A percentile compares a stretch with the other conserved stretches of the same genome.
phyloP scores from a whole-genome alignment of 768 basidiomycete genomes.

The Kondoa malvinella region DNA sequence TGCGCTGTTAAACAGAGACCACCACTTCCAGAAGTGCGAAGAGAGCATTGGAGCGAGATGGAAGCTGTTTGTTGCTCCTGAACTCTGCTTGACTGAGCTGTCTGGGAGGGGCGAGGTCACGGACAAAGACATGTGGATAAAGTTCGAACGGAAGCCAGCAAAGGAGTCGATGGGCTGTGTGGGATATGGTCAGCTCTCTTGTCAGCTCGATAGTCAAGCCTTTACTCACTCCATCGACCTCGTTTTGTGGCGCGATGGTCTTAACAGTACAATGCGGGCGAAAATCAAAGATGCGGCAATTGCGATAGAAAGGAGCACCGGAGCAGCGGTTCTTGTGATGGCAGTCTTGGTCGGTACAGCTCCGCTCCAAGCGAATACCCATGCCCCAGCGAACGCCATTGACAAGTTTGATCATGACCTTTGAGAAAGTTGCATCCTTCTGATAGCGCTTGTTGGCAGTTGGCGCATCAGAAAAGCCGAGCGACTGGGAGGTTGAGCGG shows the following conservation, averaged over 20 bases:
- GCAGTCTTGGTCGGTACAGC: conserved; percentile 55
- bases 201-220: conserved; percentile 2
- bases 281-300: conserved; percentile 65
- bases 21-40: conserved; percentile 85
- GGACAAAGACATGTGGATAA: conserved; percentile 79
- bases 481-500: no score
- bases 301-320: conserved; percentile 50
- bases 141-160: conserved; percentile 77
- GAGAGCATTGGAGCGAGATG: conserved; percentile 73
- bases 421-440: conserved; percentile 35
- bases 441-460: neutral
- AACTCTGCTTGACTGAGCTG: conserved; percentile 26
- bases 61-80: conserved; percentile 42
- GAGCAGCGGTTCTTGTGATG: conserved; percentile 10
- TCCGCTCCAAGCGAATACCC: conserved; percentile 61
- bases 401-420: conserved; percentile 64
- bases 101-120: conserved; percentile 37
- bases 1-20: conserved; percentile 59
- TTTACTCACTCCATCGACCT: conserved; percentile 24
- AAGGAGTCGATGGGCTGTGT: conserved; percentile 48
- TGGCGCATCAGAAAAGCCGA: neutral
- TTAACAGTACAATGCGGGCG: conserved; percentile 56
- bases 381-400: conserved; percentile 78
- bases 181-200: conserved; percentile 9
- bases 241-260: conserved; percentile 18